Evolutionary conservation across 257 asterid genomes (phyloP).

Genomic region (Plectranthus barbatus): DNA sequence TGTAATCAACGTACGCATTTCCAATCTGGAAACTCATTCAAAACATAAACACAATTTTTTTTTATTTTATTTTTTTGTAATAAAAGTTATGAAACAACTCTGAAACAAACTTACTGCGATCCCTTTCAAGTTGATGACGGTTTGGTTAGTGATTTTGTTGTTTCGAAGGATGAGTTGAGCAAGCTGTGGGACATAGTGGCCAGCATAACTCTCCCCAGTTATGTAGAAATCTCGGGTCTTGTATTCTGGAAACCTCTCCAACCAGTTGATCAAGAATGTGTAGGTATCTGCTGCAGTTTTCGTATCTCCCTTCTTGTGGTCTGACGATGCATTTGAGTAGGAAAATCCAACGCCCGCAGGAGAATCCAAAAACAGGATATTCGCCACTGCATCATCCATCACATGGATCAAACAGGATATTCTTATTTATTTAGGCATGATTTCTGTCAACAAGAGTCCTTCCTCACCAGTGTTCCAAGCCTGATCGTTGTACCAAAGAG

Average conservation of each 20-base stretch:
- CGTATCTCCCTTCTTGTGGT: constrained; percentile 35
- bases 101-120: constrained; percentile 44
- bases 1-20: constrained; percentile 34
- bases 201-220: constrained; percentile 71
- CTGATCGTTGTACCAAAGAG: constrained; percentile 33
- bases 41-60: background rate
- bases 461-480: constrained; percentile 44
- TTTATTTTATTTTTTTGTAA: background rate
- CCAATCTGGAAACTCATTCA: constrained; percentile 35
- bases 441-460: too few species aligned
- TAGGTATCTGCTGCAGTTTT: constrained; percentile 52
- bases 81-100: background rate
- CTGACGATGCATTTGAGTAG: constrained; percentile 47
- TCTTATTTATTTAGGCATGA: too few species aligned
- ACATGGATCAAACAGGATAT: too few species aligned
- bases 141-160: constrained; percentile 38
- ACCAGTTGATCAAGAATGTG: constrained; percentile 48
- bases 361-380: constrained; percentile 53
- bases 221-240: constrained; percentile 50
- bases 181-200: constrained; percentile 66
- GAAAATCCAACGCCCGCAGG: constrained; percentile 77
- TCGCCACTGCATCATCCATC: constrained; percentile 49
- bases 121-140: constrained; percentile 45
- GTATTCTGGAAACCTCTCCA: constrained; percentile 68
- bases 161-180: constrained; percentile 42